A percentile compares a stretch with the other conserved stretches of the same genome.
phyloP scores from a whole-genome alignment of 2,329 filamentous ascomycete genomes.

The Zasmidium cellare region DNA sequence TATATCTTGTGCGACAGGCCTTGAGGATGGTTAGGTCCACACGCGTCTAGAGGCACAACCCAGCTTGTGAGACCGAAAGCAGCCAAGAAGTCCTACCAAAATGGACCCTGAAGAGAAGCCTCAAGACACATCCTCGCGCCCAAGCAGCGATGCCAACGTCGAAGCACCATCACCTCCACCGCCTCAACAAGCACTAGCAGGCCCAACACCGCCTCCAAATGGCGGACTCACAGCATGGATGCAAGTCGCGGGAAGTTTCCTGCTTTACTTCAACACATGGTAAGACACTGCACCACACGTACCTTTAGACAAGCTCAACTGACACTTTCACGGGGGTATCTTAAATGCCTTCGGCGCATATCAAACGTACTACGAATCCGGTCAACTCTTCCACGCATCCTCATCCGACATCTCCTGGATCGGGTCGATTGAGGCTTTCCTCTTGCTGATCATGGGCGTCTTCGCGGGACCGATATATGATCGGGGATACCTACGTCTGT shows the following conservation, averaged over 20 bases:
- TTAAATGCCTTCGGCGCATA: slow-evolving; percentile 40
- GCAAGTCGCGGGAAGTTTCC: slow-evolving; percentile 35
- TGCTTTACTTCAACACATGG: neutral
- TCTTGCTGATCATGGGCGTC: slow-evolving; percentile 40
- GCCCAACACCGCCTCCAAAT: slow-evolving; percentile 33
- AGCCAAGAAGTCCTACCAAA: neutral
- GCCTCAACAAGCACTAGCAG: neutral
- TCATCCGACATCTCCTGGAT: slow-evolving; percentile 42
- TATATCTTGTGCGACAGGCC: too few species aligned
- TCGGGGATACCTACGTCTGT: slow-evolving; percentile 38
- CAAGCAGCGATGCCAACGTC: neutral
- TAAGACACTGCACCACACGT: neutral
- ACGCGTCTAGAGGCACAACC: too few species aligned
- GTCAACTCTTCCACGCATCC: slow-evolving; percentile 2
- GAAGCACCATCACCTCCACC: neutral
- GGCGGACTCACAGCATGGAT: slow-evolving; percentile 48
- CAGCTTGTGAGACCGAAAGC: too few species aligned
- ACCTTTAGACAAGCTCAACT: neutral
- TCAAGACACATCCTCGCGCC: neutral
- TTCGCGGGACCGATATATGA: slow-evolving; percentile 37
- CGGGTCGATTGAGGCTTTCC: slow-evolving; percentile 44
- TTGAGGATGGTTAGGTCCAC: too few species aligned
- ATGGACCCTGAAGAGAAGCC: neutral
- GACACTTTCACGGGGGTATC: neutral
- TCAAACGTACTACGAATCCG: slow-evolving; percentile 47